A percentile compares a stretch with the other conserved stretches of the same genome.
phyloP scores from a whole-genome alignment of 2,329 filamentous ascomycete species.

The Penicillium sp. region DNA sequence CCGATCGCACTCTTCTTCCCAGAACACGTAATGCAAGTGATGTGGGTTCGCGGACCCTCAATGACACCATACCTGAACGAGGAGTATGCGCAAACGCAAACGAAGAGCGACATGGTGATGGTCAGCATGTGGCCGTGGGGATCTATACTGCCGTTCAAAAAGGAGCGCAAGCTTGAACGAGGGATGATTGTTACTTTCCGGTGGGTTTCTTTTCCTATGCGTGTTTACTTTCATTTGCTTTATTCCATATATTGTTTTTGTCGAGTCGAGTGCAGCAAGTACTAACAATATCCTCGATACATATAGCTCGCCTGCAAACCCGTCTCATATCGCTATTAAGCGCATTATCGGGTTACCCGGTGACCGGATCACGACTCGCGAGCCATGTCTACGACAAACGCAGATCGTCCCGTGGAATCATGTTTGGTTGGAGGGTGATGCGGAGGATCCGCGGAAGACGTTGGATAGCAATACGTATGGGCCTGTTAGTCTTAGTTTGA shows the following conservation, averaged over 20 bases:
- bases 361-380: conserved; percentile 67
- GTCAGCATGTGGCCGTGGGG: conserved; percentile 41
- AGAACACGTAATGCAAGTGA: conserved; percentile 42
- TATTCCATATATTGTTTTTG: not conserved
- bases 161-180: conserved; percentile 58
- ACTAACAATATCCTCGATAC: not conserved
- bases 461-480: conserved; percentile 89
- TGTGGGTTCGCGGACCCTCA: conserved; percentile 52
- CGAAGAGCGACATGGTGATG: conserved; percentile 43
- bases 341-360: conserved; percentile 77
- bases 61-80: conserved; percentile 78
- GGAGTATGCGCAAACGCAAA: conserved; percentile 51
- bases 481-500: conserved; percentile 70
- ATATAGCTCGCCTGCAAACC: conserved; percentile 66
- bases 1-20: conserved; percentile 42
- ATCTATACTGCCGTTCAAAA: conserved; percentile 53
- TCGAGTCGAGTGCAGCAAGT: not conserved
- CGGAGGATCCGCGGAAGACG: conserved; percentile 61
- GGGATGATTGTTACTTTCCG: conserved; percentile 73
- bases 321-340: conserved; percentile 72
- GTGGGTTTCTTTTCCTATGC: conserved; percentile 18
- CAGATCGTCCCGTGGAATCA: conserved; percentile 73
- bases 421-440: conserved; percentile 94
- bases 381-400: conserved; percentile 55
- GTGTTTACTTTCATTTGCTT: not conserved